Evolutionary conservation across 371 early-diverging fungal genomes (phyloP).

Genomic region (Rhizopus stolonifer): DNA sequence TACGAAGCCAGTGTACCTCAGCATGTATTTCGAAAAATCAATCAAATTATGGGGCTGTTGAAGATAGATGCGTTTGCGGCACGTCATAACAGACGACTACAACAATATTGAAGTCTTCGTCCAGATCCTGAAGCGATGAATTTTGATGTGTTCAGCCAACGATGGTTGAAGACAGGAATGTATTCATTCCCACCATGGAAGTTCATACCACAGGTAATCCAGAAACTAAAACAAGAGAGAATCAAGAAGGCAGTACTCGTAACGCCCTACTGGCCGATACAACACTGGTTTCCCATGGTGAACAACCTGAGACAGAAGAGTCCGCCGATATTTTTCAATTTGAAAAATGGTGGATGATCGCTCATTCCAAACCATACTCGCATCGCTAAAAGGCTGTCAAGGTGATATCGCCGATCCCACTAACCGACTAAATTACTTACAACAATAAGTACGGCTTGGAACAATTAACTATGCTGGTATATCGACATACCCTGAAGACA

Average conservation of each 20-base stretch:
- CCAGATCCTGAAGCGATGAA: slow-evolving; percentile 25
- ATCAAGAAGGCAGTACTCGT: slow-evolving; percentile 10
- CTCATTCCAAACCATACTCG: slow-evolving; percentile 6
- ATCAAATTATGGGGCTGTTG: slow-evolving; percentile 1
- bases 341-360: slow-evolving; percentile 1
- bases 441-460: slow-evolving; percentile 14
- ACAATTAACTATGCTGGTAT: slow-evolving; percentile 17
- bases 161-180: neutral
- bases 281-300: slow-evolving; percentile 17
- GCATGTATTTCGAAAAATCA: slow-evolving; percentile 1
- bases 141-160: slow-evolving; percentile 18
- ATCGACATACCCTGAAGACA: slow-evolving; percentile 14
- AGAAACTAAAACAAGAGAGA: neutral
- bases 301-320: neutral
- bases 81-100: slow-evolving; percentile 10
- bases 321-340: neutral
- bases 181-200: slow-evolving; percentile 9
- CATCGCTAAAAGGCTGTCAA: slow-evolving; percentile 11
- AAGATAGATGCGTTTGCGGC: slow-evolving; percentile 32
- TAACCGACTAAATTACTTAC: slow-evolving; percentile 8
- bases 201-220: no score
- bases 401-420: slow-evolving; percentile 14
- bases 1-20: slow-evolving; percentile 4
- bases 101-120: slow-evolving; percentile 16
- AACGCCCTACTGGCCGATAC: slow-evolving; percentile 26